These are phyloP conservation scores for Quercus phellos DNA, from an alignment of 331 rosid genomes.

Conservation along the genomic window DNA sequence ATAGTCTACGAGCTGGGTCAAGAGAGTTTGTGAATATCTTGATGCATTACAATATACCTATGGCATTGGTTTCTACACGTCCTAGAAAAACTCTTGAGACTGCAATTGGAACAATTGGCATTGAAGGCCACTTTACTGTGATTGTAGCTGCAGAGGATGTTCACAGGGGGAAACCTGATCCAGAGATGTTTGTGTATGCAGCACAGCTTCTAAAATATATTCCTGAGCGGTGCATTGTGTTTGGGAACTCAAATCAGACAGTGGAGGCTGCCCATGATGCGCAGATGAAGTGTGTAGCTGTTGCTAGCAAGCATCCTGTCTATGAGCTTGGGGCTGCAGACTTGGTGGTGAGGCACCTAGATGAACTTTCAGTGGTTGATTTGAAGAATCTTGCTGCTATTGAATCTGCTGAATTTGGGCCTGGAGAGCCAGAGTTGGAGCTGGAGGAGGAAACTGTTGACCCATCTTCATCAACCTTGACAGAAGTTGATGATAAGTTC, in stretches of 20 bases:
- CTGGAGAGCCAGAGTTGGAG: slow-evolving; percentile 66
- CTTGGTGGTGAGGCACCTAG: slow-evolving; percentile 73
- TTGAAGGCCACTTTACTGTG: slow-evolving; percentile 66
- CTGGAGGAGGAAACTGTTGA: slow-evolving; percentile 54
- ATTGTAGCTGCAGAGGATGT: slow-evolving; percentile 90
- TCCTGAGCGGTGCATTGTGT: slow-evolving; percentile 95
- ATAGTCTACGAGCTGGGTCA: slow-evolving; percentile 68
- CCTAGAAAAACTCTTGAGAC: slow-evolving; percentile 68
- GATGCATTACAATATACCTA: slow-evolving; percentile 88
- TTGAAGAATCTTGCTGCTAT: slow-evolving; percentile 80
- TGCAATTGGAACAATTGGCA: slow-evolving; percentile 68
- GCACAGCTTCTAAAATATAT: slow-evolving; percentile 79
- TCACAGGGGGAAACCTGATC: slow-evolving; percentile 93
- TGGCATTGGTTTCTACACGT: slow-evolving; percentile 86
- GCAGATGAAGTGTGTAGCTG: slow-evolving; percentile 92
- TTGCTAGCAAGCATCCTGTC: slow-evolving; percentile 96
- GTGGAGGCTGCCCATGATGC: slow-evolving; percentile 99
- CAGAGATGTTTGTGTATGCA: slow-evolving; percentile 88
- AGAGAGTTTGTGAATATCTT: slow-evolving; percentile 79
- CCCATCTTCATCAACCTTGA: slow-evolving; percentile 32
- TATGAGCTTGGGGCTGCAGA: slow-evolving; percentile 94
- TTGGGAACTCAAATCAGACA: slow-evolving; percentile 88
- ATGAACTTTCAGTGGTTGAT: slow-evolving; percentile 87
- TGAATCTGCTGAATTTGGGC: slow-evolving; percentile 65
- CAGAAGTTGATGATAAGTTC: slow-evolving; percentile 57